phyloP scores from a whole-genome alignment of 2,329 filamentous ascomycete species.

The Colletotrichum caudatum region DNA sequence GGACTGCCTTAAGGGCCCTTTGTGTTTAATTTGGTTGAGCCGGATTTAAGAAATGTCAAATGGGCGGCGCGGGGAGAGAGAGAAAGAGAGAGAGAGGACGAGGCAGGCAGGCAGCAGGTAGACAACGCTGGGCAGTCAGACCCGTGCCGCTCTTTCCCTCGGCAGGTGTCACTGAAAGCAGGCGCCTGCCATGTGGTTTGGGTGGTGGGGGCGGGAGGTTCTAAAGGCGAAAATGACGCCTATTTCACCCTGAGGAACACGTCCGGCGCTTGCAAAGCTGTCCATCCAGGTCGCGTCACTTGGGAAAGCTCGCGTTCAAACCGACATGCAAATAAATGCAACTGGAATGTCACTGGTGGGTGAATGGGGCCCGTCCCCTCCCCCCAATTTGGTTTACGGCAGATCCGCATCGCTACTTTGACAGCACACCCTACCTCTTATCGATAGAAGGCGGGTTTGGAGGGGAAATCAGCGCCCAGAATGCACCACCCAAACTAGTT shows the following conservation, averaged over 20 bases:
- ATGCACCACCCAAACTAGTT: slow-evolving; percentile 22
- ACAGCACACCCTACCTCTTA: slow-evolving; percentile 21
- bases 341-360: slow-evolving; percentile 37
- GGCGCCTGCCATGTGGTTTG: slow-evolving; percentile 4
- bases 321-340: not conserved
- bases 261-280: not conserved
- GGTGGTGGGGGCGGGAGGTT: slow-evolving; percentile 9
- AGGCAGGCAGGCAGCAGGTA: slow-evolving; percentile 6
- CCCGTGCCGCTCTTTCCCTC: not conserved
- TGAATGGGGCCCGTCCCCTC: not conserved
- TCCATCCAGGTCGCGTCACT: slow-evolving; percentile 13
- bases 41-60: slow-evolving; percentile 5
- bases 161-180: not conserved
- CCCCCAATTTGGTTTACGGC: not conserved
- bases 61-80: slow-evolving; percentile 15
- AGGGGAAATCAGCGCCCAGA: slow-evolving; percentile 29
- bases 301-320: slow-evolving; percentile 13
- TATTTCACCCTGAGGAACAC: slow-evolving; percentile 18
- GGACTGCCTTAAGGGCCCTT: too few relatives aligned
- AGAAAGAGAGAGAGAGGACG: not conserved
- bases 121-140: not conserved
- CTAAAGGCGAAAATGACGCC: slow-evolving; percentile 10
- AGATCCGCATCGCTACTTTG: slow-evolving; percentile 23
- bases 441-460: slow-evolving; percentile 33
- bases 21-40: not conserved